Evolutionary conservation across 2,329 filamentous ascomycete species (phyloP).

Genomic region (Fusarium miscanthi): DNA sequence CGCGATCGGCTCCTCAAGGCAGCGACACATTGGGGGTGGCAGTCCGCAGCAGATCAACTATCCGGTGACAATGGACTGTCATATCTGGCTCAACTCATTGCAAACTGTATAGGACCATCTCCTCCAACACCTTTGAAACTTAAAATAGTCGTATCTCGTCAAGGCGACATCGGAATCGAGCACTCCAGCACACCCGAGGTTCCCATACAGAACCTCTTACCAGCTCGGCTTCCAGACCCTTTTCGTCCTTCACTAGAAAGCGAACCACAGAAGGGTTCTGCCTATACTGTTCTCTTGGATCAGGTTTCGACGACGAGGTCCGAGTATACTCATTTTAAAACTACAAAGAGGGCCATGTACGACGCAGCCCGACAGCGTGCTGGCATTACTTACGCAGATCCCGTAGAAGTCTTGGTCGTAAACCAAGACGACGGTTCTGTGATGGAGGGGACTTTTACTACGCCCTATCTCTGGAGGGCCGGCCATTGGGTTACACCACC

Average conservation of each 20-base stretch:
- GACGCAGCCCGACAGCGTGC: constrained; percentile 73
- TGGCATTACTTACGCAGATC: constrained; percentile 61
- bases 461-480: constrained; percentile 80
- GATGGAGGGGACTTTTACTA: constrained; percentile 89
- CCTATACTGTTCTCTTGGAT: constrained; percentile 61
- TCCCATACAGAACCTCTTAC: constrained; percentile 66
- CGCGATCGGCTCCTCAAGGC: constrained; percentile 79
- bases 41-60: constrained; percentile 56
- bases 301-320: constrained; percentile 55
- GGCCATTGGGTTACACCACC: constrained; percentile 84
- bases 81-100: constrained; percentile 49
- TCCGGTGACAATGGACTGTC: constrained; percentile 59
- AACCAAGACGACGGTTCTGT: constrained; percentile 70
- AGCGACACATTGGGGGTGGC: constrained; percentile 67
- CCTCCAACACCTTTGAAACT: constrained; percentile 59
- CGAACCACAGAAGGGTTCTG: constrained; percentile 44
- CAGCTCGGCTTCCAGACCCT: constrained; percentile 63
- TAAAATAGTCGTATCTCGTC: constrained; percentile 63
- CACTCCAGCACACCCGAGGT: constrained; percentile 52
- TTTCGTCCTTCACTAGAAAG: constrained; percentile 30
- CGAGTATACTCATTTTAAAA: constrained; percentile 88
- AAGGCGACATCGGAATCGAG: constrained; percentile 60
- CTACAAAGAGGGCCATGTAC: constrained; percentile 79
- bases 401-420: constrained; percentile 80
- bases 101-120: constrained; percentile 51